Evolutionary conservation across 129 eudicot genomes (phyloP), one percentile per base, ranked within the genome.

Genomic region (Calendula officinalis): DNA sequence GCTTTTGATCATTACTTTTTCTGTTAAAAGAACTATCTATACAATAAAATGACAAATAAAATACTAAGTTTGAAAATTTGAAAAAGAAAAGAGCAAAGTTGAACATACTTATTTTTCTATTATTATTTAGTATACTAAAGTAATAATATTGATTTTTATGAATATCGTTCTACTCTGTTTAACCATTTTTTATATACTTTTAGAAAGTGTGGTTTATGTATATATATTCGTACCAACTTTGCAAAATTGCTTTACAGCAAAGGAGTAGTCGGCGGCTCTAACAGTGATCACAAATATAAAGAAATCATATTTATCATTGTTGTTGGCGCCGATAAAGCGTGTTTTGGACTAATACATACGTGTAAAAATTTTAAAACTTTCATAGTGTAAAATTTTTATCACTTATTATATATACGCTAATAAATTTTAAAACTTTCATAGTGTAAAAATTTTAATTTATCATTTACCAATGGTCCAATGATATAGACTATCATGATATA

Each of bases 321-420:
- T 39, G 53, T 62, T 62, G 67, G 67, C 67, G 67, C 67, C 67
- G 53, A 43, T 62, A 62, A 43, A 62, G 67, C 67, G 67, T 62
- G 67, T 42, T 43, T 62, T 62, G 66, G 37, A 27, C 53, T 10
- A 30, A 44, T 60, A 62, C 22, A 14, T 57, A 34, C 42, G 14
- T 36, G 7, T 5, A 4, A 33, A 13, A 13, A 48, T 48, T 14
- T 49, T 49, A 16, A 15, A 16, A 49, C 17, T 22, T 22, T 22
- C 30, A 22, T 2, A 2, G 30, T 22, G 30, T 22, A 22, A 22
- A 22, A 22, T 0, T 22, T 22, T 0, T 0, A 22, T n/a, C n/a
- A n/a, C n/a, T n/a, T n/a, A 22, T 22, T 22, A 22, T 22, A 22
- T 22, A 22, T 22, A 2, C 30, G 6, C 3, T 22, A 22, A 0